Evolutionary conservation across 192 early-diverging fungal species (phyloP).

Genomic region (Podila horticola): DNA sequence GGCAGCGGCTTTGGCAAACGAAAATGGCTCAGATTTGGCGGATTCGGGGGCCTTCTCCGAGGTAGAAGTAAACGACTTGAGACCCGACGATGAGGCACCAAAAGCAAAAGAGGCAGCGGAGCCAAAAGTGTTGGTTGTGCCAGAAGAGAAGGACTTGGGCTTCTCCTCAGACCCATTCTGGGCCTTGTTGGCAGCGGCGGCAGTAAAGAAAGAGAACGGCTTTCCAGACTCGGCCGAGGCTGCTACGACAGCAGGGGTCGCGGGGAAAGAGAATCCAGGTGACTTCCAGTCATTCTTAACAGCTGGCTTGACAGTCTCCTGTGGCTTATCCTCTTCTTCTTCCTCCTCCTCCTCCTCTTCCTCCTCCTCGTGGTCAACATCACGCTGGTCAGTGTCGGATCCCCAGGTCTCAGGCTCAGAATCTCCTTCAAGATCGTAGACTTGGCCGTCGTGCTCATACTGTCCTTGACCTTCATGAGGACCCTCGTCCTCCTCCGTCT

Average conservation of each 20-base stretch:
- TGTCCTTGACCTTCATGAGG: conserved; percentile 1
- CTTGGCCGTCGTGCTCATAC: conserved; percentile 41
- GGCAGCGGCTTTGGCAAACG: not conserved
- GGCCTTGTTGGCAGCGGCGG: conserved; percentile 10
- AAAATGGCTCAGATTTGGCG: not conserved
- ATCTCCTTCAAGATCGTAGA: conserved; percentile 24
- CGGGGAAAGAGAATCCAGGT: conserved; percentile 37
- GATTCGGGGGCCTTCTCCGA: not conserved
- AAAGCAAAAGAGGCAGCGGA: conserved; percentile 23
- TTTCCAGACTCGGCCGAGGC: not conserved
- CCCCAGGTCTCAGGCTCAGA: conserved; percentile 48
- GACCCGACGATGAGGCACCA: conserved; percentile 4
- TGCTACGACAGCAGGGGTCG: not conserved
- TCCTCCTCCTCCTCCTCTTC: conserved; percentile 18
- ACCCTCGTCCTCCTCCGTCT: conserved; percentile 11
- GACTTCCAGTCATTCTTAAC: conserved; percentile 24
- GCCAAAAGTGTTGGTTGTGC: conserved; percentile 39
- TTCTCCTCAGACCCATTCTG: conserved; percentile 8
- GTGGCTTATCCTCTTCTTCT: not conserved
- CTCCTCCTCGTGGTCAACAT: conserved; percentile 25
- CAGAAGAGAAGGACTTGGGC: conserved; percentile 13
- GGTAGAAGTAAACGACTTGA: not conserved
- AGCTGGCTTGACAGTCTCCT: not conserved
- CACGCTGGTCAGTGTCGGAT: conserved; percentile 42
- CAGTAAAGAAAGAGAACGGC: conserved; percentile 19